Evolutionary conservation across 2,329 filamentous ascomycete species (phyloP).

Genomic region (Phaeosphaeriaceae sp.): DNA sequence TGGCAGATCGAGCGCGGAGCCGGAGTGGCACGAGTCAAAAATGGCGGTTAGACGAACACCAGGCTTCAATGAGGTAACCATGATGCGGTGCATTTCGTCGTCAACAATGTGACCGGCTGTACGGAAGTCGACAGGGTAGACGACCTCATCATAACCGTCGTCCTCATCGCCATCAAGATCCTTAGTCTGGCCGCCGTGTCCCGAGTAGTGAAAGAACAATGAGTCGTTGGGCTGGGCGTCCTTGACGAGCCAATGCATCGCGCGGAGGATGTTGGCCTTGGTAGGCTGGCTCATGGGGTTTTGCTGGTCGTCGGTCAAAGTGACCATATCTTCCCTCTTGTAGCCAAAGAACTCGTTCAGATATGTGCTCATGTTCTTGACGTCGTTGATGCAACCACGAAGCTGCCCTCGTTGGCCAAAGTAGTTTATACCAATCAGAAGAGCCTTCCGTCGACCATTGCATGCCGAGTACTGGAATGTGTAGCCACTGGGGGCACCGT

Average conservation of each 20-base stretch:
- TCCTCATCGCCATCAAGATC: constrained; percentile 81
- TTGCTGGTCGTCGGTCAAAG: constrained; percentile 94
- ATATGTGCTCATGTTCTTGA: constrained; percentile 95
- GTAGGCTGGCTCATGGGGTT: constrained; percentile 97
- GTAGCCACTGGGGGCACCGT: constrained; percentile 80
- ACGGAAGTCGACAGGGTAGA: constrained; percentile 82
- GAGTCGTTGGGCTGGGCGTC: constrained; percentile 92
- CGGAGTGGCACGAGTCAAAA: constrained; percentile 82
- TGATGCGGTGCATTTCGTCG: constrained; percentile 80
- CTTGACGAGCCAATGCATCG: constrained; percentile 98
- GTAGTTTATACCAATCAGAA: constrained; percentile 96
- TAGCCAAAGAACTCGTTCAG: constrained; percentile 89
- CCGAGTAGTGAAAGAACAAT: constrained; percentile 95
- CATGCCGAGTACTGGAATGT: constrained; percentile 91
- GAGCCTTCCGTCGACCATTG: constrained; percentile 84
- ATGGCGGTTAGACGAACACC: constrained; percentile 86
- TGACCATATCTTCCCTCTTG: constrained; percentile 94
- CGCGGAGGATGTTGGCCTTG: constrained; percentile 90
- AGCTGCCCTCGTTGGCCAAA: constrained; percentile 91
- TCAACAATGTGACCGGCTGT: constrained; percentile 82
- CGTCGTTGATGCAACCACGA: constrained; percentile 94
- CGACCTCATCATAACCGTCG: constrained; percentile 82
- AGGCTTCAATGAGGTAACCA: constrained; percentile 77
- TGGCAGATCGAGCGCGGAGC: constrained; percentile 76
- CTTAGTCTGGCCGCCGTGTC: constrained; percentile 81